These are phyloP conservation scores for Pichia pseudocactophila DNA, from an alignment of 805 yeast genomes.

Conservation along the genomic window DNA sequence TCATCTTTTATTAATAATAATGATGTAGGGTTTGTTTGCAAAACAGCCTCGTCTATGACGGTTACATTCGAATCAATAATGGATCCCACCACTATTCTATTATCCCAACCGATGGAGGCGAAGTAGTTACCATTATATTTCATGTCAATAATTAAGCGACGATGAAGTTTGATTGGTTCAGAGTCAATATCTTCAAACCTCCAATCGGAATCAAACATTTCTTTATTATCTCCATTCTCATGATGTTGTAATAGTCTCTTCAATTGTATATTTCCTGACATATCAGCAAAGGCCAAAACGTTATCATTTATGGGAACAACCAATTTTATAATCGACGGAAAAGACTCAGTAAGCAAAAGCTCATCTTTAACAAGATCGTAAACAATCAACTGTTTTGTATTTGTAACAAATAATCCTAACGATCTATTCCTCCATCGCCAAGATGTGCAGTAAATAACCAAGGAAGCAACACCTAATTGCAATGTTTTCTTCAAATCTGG, in stretches of 20 bases:
- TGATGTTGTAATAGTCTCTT: not conserved
- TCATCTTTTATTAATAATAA: constrained; percentile 27
- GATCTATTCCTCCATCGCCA: constrained; percentile 3
- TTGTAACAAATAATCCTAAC: constrained; percentile 22
- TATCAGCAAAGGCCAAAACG: constrained; percentile 18
- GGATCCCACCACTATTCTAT: constrained; percentile 30
- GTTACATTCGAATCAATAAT: constrained; percentile 9
- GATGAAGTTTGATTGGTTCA: constrained; percentile 20
- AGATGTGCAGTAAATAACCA: not conserved
- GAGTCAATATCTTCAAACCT: not conserved
- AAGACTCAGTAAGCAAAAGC: constrained; percentile 6
- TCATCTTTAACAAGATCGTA: constrained; percentile 18
- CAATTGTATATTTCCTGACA: constrained; percentile 22
- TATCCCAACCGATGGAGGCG: constrained; percentile 56
- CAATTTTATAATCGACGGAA: not conserved
- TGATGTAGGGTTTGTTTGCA: constrained; percentile 46
- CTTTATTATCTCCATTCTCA: not conserved
- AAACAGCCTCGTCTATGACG: constrained; percentile 24
- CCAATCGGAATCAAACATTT: not conserved
- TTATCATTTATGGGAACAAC: constrained; percentile 10
- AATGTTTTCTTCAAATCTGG: not conserved
- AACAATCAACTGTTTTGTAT: constrained; percentile 20
- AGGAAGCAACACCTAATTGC: not conserved
- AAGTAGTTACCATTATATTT: constrained; percentile 27
- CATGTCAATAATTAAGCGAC: constrained; percentile 22